Evolutionary conservation across 371 early-diverging fungal species (phyloP).

Genomic region (Rhizopus sp.): DNA sequence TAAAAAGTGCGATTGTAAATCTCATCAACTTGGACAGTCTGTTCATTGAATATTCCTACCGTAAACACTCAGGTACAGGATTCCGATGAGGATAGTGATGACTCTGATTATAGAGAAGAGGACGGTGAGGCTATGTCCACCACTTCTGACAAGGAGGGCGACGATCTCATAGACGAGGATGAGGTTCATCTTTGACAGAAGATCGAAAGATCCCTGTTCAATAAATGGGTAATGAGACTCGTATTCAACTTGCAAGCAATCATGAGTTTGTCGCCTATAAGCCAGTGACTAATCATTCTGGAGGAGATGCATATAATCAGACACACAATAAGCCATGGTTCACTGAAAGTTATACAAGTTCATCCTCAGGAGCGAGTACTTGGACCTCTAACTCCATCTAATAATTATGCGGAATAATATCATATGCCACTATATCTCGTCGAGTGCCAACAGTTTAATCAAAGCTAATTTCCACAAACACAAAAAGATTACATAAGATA

Average conservation of each 20-base stretch:
- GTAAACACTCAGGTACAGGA: neutral
- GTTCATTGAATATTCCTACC: neutral
- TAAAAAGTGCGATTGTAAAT: conserved; percentile 1
- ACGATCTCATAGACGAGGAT: neutral
- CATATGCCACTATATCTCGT: conserved; percentile 2
- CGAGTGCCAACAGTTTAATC: conserved; percentile 14
- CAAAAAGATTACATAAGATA: conserved; percentile 6
- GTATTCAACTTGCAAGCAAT: no score
- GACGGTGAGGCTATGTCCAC: neutral
- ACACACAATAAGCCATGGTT: neutral
- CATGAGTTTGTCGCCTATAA: no score
- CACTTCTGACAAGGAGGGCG: neutral
- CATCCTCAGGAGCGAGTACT: no score
- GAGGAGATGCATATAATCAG: no score
- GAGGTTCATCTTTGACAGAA: neutral
- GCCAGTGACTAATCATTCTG: no score
- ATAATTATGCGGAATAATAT: conserved; percentile 1
- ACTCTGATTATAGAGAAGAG: neutral
- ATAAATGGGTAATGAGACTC: no score
- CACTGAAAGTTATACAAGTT: neutral
- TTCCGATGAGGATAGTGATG: neutral
- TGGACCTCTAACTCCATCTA: neutral
- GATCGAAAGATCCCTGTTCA: neutral
- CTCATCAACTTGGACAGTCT: neutral
- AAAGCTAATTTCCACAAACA: neutral